These are phyloP conservation scores for Claviceps sp. DNA, from an alignment of 2,329 filamentous ascomycete genomes.

Conservation along the genomic window DNA sequence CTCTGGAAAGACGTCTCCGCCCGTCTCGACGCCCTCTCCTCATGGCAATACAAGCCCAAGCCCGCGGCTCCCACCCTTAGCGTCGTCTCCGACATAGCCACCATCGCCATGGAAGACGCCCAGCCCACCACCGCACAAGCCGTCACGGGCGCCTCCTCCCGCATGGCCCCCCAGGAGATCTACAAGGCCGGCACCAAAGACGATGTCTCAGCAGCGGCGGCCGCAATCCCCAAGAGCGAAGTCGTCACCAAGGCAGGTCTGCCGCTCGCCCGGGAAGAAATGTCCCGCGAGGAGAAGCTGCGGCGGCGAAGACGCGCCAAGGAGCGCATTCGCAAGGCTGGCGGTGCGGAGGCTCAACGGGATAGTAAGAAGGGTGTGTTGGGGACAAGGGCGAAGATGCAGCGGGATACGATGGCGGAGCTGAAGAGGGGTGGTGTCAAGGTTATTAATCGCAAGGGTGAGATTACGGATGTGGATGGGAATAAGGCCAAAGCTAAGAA, in stretches of 20 bases:
- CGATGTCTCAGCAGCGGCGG: slow-evolving; percentile 24
- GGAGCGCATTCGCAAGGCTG: slow-evolving; percentile 65
- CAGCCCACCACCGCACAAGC: slow-evolving; percentile 72
- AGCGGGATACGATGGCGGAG: slow-evolving; percentile 43
- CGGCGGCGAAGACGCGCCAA: slow-evolving; percentile 68
- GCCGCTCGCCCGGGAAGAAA: slow-evolving; percentile 69
- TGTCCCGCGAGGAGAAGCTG: slow-evolving; percentile 75
- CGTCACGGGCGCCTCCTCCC: slow-evolving; percentile 52
- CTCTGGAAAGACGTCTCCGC: slow-evolving; percentile 73
- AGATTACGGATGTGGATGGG: slow-evolving; percentile 71
- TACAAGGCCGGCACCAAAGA: slow-evolving; percentile 56
- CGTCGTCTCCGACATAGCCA: slow-evolving; percentile 82
- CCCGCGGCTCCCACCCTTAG: slow-evolving; percentile 68
- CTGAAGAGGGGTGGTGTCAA: slow-evolving; percentile 79
- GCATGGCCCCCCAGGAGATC: slow-evolving; percentile 86
- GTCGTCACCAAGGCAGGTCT: slow-evolving; percentile 65
- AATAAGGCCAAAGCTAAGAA: slow-evolving; percentile 50
- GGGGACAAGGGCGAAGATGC: slow-evolving; percentile 41
- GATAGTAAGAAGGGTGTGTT: slow-evolving; percentile 17
- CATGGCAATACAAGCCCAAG: slow-evolving; percentile 92
- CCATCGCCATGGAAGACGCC: slow-evolving; percentile 87
- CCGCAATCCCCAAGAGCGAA: slow-evolving; percentile 50
- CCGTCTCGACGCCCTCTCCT: slow-evolving; percentile 78
- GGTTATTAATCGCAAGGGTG: slow-evolving; percentile 82
- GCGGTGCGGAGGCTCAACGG: slow-evolving; percentile 23